These are phyloP conservation scores for Phytophthora pluvialis DNA, from an alignment of 352 stramenopile genomes.

Conservation along the genomic window DNA sequence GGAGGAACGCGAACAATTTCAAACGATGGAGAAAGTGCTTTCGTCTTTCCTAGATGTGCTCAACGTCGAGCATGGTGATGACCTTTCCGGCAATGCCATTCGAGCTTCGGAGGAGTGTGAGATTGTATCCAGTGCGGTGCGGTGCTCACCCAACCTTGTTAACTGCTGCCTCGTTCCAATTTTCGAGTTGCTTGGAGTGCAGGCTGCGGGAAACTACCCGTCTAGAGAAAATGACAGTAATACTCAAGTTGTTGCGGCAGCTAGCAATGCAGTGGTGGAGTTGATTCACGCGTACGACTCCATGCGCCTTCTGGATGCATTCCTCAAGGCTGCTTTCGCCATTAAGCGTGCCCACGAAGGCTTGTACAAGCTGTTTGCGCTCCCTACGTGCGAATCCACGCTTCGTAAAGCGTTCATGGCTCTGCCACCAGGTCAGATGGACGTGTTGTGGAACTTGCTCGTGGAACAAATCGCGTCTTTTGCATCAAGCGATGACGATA, in stretches of 20 bases:
- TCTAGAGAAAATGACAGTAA: slow-evolving; percentile 2
- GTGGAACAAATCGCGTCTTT: slow-evolving; percentile 54
- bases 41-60: slow-evolving; percentile 50
- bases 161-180: slow-evolving; percentile 68
- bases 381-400: slow-evolving; percentile 47
- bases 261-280: slow-evolving; percentile 55
- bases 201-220: slow-evolving; percentile 22
- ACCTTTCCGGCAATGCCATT: slow-evolving; percentile 16
- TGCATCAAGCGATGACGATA: slow-evolving; percentile 19
- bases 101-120: slow-evolving; percentile 45
- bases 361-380: slow-evolving; percentile 58
- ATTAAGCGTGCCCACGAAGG: slow-evolving; percentile 40
- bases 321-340: slow-evolving; percentile 51
- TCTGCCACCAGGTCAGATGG: slow-evolving; percentile 77
- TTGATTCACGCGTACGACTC: slow-evolving; percentile 82
- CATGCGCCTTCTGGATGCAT: slow-evolving; percentile 80
- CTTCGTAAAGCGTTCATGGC: slow-evolving; percentile 78
- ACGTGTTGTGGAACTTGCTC: slow-evolving; percentile 78
- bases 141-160: slow-evolving; percentile 80
- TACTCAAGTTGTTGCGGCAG: slow-evolving; percentile 8
- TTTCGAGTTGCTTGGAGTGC: slow-evolving; percentile 59
- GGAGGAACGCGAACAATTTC: slow-evolving; percentile 78
- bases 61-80: slow-evolving; percentile 13
- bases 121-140: slow-evolving; percentile 65
- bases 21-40: slow-evolving; percentile 80